A percentile compares a stretch with the other conserved stretches of the same genome.
phyloP scores from a whole-genome alignment of 73 alveolate genomes.

The Symbiodinium natans region DNA sequence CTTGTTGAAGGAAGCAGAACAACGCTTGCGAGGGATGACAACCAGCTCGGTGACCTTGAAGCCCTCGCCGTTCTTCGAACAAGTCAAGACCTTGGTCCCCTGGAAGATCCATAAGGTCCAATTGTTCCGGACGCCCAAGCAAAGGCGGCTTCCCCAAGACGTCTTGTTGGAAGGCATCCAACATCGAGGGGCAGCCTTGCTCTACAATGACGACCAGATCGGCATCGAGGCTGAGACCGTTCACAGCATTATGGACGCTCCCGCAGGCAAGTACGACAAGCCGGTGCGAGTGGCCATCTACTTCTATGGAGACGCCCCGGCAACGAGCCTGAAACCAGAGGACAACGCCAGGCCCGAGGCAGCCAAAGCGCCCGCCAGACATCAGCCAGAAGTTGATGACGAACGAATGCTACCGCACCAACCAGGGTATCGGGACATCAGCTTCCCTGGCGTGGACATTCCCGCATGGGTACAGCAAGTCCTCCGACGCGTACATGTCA shows the following conservation, averaged over 20 bases:
- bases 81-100: neutral
- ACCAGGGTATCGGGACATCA: neutral
- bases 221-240: neutral
- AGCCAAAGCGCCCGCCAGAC: neutral
- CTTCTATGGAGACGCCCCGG: constrained; percentile 1
- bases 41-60: neutral
- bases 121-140: neutral
- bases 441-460: neutral
- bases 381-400: neutral
- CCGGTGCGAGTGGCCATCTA: neutral
- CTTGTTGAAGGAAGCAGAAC: neutral
- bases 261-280: neutral
- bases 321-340: neutral
- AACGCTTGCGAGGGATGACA: neutral
- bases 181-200: neutral
- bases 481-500: neutral
- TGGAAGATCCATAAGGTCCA: neutral
- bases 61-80: neutral
- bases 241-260: neutral
- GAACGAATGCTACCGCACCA: neutral
- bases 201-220: neutral
- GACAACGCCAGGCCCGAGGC: neutral
- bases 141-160: neutral
- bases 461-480: neutral
- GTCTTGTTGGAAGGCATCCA: neutral